Base-by-base conservation (phyloP, 176 grass and related monocot genomes). In the Cenchrus purpureus region DNA sequence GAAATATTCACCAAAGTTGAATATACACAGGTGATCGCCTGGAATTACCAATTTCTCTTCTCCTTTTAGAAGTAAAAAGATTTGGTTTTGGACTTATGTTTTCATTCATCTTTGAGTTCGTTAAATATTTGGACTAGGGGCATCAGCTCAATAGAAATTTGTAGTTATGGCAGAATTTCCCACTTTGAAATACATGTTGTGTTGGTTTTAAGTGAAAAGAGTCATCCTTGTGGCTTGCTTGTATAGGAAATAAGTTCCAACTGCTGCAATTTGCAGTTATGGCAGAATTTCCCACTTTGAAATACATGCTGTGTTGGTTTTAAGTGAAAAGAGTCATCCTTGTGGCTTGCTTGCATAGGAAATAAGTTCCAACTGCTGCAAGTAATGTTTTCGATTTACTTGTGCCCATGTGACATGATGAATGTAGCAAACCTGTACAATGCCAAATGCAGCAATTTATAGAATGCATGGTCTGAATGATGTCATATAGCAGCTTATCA, bases 1-100 rank as follows among this genome's bases (percentile, higher is more conserved):
- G 97, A 99, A 86, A 99, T 99, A 87, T 99, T 99, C 82, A 99
- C 94, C 73, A 99, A 99, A 96, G 88, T 99, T 79, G 90, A 99
- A 83, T 92, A 99, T 76, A 99, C 97, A 84, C 97, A 99, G 93
- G 97, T 92, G 79, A 65, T 78, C 17, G 63, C 46, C 28, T 83
- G 45, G 48, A 61, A 79, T 61, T 79, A 53, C 44, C 2, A 67
- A 68, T 80, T 62, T 70, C 46, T 48, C 53, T 73, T 83, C 17
- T 19, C 29, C 25, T 74, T 86, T 67, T 75, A 76, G 32, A 74
- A 79, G 44, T 53, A 53, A 60, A 82, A 71, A 66, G 69, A 28
- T 82, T 31, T 58, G 10, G 2, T 78, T 72, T 86, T 86, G 46
- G 20, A 11, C 59, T 62, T 62, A 62, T 28, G 59, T 61, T 82